A percentile compares a stretch with the other conserved stretches of the same genome.
Evolutionary conservation across 1,139 yeast species (phyloP).

Genomic region (Sugiyamaella neomexicana): DNA sequence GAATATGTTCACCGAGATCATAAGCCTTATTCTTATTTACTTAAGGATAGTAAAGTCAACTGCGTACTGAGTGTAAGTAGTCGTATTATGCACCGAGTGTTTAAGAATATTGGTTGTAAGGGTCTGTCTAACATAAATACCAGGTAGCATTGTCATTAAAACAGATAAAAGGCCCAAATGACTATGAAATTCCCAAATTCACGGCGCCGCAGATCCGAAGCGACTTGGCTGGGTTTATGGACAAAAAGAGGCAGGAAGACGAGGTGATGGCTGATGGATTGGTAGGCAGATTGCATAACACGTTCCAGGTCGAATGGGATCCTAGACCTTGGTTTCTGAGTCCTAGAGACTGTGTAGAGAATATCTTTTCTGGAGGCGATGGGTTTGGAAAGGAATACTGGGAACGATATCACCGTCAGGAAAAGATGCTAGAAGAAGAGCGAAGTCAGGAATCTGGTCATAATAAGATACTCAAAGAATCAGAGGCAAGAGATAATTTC

Average conservation of each 20-base stretch:
- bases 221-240: slow-evolving; percentile 39
- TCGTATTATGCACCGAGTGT: too few species aligned
- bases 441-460: slow-evolving; percentile 1
- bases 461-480: slow-evolving; percentile 24
- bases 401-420: slow-evolving; percentile 11
- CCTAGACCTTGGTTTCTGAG: slow-evolving; percentile 70
- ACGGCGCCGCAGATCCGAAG: slow-evolving; percentile 38
- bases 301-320: slow-evolving; percentile 77
- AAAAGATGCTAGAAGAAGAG: slow-evolving; percentile 1
- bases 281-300: slow-evolving; percentile 47
- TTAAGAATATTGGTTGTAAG: too few species aligned
- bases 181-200: slow-evolving; percentile 38
- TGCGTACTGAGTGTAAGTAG: slow-evolving; percentile 57
- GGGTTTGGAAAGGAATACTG: slow-evolving; percentile 46
- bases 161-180: slow-evolving; percentile 48
- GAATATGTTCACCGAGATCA: slow-evolving; percentile 65
- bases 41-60: slow-evolving; percentile 79
- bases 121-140: not conserved
- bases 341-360: slow-evolving; percentile 72
- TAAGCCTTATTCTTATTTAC: slow-evolving; percentile 61
- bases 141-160: slow-evolving; percentile 37
- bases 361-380: slow-evolving; percentile 70
- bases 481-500: slow-evolving; percentile 28
- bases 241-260: slow-evolving; percentile 28
- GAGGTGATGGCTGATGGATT: slow-evolving; percentile 16